Evolutionary conservation across 305 asterid species (phyloP).

Genomic region (Fraxinus latifolia): DNA sequence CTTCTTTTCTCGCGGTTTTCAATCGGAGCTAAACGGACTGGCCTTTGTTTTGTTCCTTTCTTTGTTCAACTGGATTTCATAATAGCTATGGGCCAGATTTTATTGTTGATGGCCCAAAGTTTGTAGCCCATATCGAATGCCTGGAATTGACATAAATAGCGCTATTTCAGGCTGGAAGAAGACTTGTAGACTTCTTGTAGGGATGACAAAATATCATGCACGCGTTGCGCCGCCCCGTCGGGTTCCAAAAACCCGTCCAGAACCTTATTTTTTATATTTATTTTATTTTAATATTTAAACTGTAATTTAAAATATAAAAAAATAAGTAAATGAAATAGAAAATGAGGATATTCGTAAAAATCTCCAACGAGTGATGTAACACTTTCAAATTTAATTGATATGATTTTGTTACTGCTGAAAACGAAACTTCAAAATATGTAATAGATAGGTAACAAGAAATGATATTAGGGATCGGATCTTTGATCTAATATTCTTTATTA

Average conservation of each 20-base stretch:
- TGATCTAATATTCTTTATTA: too few species aligned
- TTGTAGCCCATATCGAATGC: background rate
- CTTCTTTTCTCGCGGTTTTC: background rate
- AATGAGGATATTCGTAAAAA: background rate
- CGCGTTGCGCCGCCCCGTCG: background rate
- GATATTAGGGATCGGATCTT: too few species aligned
- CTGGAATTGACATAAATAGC: background rate
- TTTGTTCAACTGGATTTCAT: background rate
- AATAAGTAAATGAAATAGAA: too few species aligned
- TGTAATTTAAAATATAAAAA: too few species aligned
- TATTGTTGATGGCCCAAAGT: background rate
- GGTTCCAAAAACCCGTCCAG: background rate
- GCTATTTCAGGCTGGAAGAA: background rate
- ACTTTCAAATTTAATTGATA: too few species aligned
- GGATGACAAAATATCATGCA: background rate
- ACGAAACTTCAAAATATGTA: background rate
- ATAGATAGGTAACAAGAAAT: background rate
- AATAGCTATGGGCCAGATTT: background rate
- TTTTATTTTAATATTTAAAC: too few species aligned
- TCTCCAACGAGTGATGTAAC: background rate
- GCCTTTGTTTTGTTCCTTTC: background rate
- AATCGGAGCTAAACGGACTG: background rate
- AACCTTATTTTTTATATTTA: background rate
- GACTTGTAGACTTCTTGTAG: background rate
- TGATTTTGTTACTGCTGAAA: too few species aligned